These are phyloP conservation scores for Meyerozyma sp. DNA, from an alignment of 1,139 yeast species.

Conservation along the genomic window DNA sequence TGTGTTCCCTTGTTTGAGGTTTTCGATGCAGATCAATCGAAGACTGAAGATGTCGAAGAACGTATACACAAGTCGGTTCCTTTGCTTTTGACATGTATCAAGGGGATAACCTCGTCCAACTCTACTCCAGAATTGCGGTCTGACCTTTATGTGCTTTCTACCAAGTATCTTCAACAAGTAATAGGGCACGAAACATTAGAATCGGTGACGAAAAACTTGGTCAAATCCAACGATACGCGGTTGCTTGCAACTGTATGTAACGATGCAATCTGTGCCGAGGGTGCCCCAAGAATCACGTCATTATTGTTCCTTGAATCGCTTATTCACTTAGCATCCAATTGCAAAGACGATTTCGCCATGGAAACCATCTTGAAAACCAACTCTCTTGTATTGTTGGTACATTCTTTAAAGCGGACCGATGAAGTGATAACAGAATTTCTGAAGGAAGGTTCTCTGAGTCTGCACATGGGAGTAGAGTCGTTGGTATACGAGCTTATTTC, in stretches of 20 bases:
- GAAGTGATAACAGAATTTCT: slow-evolving; percentile 46
- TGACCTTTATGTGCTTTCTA: slow-evolving; percentile 71
- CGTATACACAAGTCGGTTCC: slow-evolving; percentile 53
- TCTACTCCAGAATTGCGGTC: slow-evolving; percentile 68
- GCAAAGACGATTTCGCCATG: slow-evolving; percentile 51
- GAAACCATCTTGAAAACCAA: slow-evolving; percentile 62
- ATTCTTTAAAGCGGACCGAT: slow-evolving; percentile 67
- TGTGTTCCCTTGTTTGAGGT: slow-evolving; percentile 67
- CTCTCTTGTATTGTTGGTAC: slow-evolving; percentile 56
- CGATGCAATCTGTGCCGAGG: slow-evolving; percentile 80
- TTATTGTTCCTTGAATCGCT: slow-evolving; percentile 67
- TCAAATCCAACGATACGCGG: slow-evolving; percentile 56
- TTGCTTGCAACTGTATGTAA: slow-evolving; percentile 62
- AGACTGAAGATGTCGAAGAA: slow-evolving; percentile 15
- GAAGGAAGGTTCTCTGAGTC: slow-evolving; percentile 11
- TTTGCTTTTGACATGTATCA: slow-evolving; percentile 66
- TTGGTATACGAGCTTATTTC: slow-evolving; percentile 70
- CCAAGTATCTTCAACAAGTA: slow-evolving; percentile 56
- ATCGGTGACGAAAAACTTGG: slow-evolving; percentile 43
- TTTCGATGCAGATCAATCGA: slow-evolving; percentile 43
- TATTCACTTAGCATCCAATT: slow-evolving; percentile 49
- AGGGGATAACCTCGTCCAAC: slow-evolving; percentile 66
- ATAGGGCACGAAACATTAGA: slow-evolving; percentile 35
- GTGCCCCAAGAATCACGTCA: slow-evolving; percentile 72
- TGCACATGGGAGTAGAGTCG: slow-evolving; percentile 34